Conservation (phyloP, 257 asterid species). For the Petrea volubilis region DNA sequence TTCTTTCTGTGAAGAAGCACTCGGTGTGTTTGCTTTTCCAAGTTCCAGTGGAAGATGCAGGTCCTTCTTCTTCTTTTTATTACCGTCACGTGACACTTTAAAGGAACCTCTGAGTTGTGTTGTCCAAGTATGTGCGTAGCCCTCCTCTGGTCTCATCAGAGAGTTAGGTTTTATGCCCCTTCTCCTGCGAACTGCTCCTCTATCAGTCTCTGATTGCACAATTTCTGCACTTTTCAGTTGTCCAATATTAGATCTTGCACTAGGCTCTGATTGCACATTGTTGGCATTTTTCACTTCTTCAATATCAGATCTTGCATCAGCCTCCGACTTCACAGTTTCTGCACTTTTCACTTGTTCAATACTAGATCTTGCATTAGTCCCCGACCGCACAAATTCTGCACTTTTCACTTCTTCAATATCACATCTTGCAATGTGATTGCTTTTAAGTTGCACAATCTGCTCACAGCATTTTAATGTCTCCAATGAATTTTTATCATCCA, state of each 20-base stretch:
- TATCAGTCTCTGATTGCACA: slow-evolving; percentile 20
- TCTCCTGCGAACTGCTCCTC: slow-evolving; percentile 21
- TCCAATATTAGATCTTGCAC: not conserved
- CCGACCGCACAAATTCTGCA: not conserved
- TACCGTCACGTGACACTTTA: slow-evolving; percentile 22
- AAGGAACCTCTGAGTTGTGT: slow-evolving; percentile 2
- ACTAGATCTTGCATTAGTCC: slow-evolving; percentile 10
- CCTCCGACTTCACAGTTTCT: too few species aligned
- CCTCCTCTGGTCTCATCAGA: slow-evolving; percentile 35
- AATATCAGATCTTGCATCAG: too few species aligned
- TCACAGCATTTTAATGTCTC: slow-evolving; percentile 18
- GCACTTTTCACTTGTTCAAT: not conserved
- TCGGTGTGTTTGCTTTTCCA: not conserved
- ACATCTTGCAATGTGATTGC: not conserved
- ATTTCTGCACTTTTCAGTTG: not conserved
- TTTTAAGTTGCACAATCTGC: slow-evolving; percentile 4
- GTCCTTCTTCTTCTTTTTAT: slow-evolving; percentile 17
- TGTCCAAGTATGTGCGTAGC: slow-evolving; percentile 23
- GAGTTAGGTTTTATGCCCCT: slow-evolving; percentile 37
- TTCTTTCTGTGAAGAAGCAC: slow-evolving; percentile 17
- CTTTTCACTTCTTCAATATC: not conserved
- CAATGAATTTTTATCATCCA: slow-evolving; percentile 20
- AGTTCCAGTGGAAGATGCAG: slow-evolving; percentile 16
- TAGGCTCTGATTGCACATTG: too few species aligned
- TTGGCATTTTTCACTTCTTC: too few species aligned